Evolutionary conservation across 805 yeast species (phyloP), one percentile per base, ranked within the genome.

Genomic region (Candida sakaeoensis): DNA sequence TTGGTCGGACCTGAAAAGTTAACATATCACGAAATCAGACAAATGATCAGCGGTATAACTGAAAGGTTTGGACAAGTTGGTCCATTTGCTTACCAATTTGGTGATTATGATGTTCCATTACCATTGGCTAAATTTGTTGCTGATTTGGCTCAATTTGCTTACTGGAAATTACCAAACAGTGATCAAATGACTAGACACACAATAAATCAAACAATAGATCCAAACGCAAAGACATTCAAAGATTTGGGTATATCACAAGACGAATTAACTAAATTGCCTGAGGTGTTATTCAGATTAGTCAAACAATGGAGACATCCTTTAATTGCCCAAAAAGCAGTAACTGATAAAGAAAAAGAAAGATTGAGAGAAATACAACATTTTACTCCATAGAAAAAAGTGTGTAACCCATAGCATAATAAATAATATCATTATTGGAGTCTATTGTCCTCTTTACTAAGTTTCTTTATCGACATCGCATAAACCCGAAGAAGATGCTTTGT

Each of bases 131-230:
- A 70, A 53, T 55, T 64, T 15, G 62, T 65, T 36, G 79, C 79
- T 45, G 60, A 63, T 23, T 33, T 63, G 32, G 68, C 67, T 50
- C 74, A 70, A 52, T 54, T 59, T 36, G 44, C 61, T 16, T 71
- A 68, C 56, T 73, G 74, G 74, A 65, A 49, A 44, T 54, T 75
- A 45, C 70, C 77, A 44, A 82, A 80, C 53, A 77, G 85, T 19
- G 95, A 87, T 61, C 81, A 80, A 59, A 74, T 83, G 41, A 84
- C 80, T 61, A 79, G 95, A 66, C 79, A 80, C 61, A 72, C 75
- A 52, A 71, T 83, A 43, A 71, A 83, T 63, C 95, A 87, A 62
- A 55, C 53, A 15, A 70, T 80, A 45, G 85, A 80, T 54, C 72
- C 75, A 22, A 55, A 58, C 12, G 88, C 87, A 18, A 68, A 71